Evolutionary conservation across 2,329 filamentous ascomycete species (phyloP), one percentile per base, ranked within the genome.

Genomic region (Verticillium tricorpus): DNA sequence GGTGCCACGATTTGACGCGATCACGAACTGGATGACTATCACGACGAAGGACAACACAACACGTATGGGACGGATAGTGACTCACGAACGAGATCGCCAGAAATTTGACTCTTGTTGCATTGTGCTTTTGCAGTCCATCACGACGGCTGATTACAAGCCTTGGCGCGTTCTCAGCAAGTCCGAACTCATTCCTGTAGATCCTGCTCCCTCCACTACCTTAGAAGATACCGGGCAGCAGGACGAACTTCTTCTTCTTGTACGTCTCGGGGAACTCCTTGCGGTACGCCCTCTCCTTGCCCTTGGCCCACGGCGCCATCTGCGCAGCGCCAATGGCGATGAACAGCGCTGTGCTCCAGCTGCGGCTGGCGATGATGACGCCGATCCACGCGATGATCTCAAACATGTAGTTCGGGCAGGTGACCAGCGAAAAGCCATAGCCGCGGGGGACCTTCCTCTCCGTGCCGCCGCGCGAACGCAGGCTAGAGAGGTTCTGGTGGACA

Each of bases 351-450:
- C 88, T 85, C 80, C 90, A 89, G 77, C 89, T 93, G 70, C 91
- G 89, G 69, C 88, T 93, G 60, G 94, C 85, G 54, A 96, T 73
- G 68, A 90, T 89, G 61, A 98, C 82, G 31, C 93, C 93, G 34
- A 91, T 69, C 95, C 95, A 99, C 0, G 93, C 87, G 40, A 96
- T 75, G 7, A 91, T 83, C 78, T 99, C 95, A 69, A 96, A 98
- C 80, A 96, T 86, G 81, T 99, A 99, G 80, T 99, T 99, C 52
- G 95, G 95, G 79, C 93, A 96, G 14, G 95, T 99, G 59, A 99
- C 94, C 39, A 91, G 78, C 66, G 80, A 82, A 76, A 97, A 98
- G 34, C 93, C 92, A 62, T 94, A 86, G 31, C 95, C 95, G 62
- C 81, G 81, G 1, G 95, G 95, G 66, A 99, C 96, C 69, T 92